These are phyloP conservation scores for Ormosia emarginata DNA, from an alignment of 306 rosid species.

Conservation along the genomic window DNA sequence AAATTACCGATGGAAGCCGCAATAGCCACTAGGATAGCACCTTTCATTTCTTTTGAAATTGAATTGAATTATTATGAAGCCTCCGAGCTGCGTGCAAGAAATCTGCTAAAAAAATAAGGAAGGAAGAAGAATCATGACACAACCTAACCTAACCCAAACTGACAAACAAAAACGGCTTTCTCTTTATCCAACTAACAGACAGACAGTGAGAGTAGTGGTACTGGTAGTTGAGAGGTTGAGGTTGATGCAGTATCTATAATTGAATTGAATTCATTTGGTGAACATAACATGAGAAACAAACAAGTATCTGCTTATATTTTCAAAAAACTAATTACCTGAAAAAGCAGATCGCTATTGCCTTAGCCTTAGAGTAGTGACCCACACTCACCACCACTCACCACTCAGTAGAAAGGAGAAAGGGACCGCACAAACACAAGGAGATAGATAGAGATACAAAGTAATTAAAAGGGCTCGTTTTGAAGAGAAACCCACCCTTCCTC, in stretches of 20 bases:
- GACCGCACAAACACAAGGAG: neutral
- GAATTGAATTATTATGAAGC: neutral
- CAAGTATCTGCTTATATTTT: too few species aligned
- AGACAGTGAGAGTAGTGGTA: neutral
- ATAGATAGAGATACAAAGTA: neutral
- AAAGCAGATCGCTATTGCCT: neutral
- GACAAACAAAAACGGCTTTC: neutral
- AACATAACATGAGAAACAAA: neutral
- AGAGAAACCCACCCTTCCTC: neutral
- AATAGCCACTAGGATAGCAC: constrained; percentile 72
- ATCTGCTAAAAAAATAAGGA: neutral
- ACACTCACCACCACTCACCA: neutral
- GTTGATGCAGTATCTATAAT: constrained; percentile 5
- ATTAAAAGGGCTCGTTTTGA: neutral
- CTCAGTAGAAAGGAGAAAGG: neutral
- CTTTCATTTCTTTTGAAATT: constrained; percentile 44
- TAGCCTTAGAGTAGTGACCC: neutral
- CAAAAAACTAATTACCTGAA: neutral
- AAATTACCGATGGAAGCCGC: constrained; percentile 87
- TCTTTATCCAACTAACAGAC: neutral
- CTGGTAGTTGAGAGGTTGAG: neutral
- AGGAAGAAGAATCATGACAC: neutral
- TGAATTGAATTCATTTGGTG: neutral
- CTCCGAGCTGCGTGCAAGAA: neutral
- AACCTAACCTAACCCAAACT: too few species aligned